Percentiles rank a stretch among this genome's conserved stretches.
Conservation (phyloP, 225 moss, liverwort and hornwort genomes). For the Takakia lepidozioides region DNA sequence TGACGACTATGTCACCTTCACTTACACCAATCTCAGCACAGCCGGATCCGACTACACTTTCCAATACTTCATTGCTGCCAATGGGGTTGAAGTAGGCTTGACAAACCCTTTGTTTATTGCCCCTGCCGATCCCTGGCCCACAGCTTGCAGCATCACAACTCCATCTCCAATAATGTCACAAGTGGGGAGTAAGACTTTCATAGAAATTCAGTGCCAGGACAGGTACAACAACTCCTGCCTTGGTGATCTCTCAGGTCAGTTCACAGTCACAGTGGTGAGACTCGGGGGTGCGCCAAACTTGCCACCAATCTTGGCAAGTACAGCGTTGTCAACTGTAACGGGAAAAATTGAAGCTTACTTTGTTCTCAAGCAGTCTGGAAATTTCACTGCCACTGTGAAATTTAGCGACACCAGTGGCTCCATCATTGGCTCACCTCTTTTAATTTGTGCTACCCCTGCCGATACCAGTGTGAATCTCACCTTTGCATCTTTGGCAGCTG, state of each 20-base stretch:
- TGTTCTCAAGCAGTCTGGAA: slow-evolving; percentile 14
- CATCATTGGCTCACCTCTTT: slow-evolving; percentile 2
- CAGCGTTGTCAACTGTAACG: slow-evolving; percentile 2
- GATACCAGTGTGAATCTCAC: slow-evolving; percentile 14
- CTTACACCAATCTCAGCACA: slow-evolving; percentile 12
- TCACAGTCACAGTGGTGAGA: slow-evolving; percentile 13
- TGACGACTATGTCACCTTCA: slow-evolving; percentile 21
- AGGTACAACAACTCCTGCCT: slow-evolving; percentile 18
- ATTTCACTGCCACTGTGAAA: slow-evolving; percentile 13
- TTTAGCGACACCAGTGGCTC: slow-evolving; percentile 15
- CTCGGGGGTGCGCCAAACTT: slow-evolving; percentile 21
- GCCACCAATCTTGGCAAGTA: slow-evolving; percentile 18
- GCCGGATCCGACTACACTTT: slow-evolving; percentile 10
- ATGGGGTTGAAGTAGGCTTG: slow-evolving; percentile 15
- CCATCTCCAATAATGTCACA: slow-evolving; percentile 12
- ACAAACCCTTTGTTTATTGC: slow-evolving; percentile 16
- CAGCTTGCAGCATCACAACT: slow-evolving; percentile 11
- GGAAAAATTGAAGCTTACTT: slow-evolving; percentile 13
- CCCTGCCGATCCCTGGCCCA: slow-evolving; percentile 15
- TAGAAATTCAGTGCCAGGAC: slow-evolving; percentile 19
- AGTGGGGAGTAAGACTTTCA: slow-evolving; percentile 14
- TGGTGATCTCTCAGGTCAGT: slow-evolving; percentile 14
- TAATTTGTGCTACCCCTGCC: slow-evolving; percentile 7
- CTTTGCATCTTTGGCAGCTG: slow-evolving; percentile 15
- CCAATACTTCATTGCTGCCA: slow-evolving; percentile 8